These are phyloP conservation scores for Xylaria intraflava DNA, from an alignment of 495 filamentous ascomycete genomes.

Conservation along the genomic window DNA sequence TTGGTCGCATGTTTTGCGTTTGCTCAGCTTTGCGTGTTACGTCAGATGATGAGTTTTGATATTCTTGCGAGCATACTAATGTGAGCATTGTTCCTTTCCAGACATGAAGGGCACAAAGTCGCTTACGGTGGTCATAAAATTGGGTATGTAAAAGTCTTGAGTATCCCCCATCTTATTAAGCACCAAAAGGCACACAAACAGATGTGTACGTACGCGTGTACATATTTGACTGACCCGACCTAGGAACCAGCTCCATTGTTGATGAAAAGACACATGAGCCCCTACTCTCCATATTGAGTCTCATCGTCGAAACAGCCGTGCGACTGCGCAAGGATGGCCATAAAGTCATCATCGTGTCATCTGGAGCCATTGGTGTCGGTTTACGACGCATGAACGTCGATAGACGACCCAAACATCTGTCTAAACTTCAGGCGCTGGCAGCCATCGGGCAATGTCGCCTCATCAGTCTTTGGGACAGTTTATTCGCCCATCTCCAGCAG, in stretches of 20 bases:
- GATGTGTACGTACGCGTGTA: background rate
- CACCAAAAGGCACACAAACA: background rate
- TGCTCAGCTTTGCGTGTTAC: background rate
- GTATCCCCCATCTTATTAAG: background rate
- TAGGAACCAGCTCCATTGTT: constrained; percentile 96
- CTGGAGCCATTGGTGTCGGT: constrained; percentile 91
- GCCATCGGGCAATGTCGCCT: constrained; percentile 94
- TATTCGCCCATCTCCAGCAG: constrained; percentile 80
- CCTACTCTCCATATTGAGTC: constrained; percentile 79
- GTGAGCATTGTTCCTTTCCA: constrained; percentile 9
- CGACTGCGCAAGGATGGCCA: constrained; percentile 84
- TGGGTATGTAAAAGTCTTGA: constrained; percentile 55
- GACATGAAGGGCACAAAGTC: constrained; percentile 49
- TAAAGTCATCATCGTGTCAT: constrained; percentile 90
- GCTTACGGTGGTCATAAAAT: constrained; percentile 83
- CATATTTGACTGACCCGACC: background rate
- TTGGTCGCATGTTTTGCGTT: background rate
- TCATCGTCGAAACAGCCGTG: constrained; percentile 89
- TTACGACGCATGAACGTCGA: constrained; percentile 82
- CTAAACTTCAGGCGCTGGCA: constrained; percentile 84
- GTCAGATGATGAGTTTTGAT: background rate
- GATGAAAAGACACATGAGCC: constrained; percentile 96
- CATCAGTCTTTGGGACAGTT: constrained; percentile 90
- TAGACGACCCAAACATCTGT: constrained; percentile 80
- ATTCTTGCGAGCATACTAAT: constrained; percentile 8